Evolutionary conservation across 2,329 filamentous ascomycete species (phyloP).

Genomic region (Xylaria sp.): DNA sequence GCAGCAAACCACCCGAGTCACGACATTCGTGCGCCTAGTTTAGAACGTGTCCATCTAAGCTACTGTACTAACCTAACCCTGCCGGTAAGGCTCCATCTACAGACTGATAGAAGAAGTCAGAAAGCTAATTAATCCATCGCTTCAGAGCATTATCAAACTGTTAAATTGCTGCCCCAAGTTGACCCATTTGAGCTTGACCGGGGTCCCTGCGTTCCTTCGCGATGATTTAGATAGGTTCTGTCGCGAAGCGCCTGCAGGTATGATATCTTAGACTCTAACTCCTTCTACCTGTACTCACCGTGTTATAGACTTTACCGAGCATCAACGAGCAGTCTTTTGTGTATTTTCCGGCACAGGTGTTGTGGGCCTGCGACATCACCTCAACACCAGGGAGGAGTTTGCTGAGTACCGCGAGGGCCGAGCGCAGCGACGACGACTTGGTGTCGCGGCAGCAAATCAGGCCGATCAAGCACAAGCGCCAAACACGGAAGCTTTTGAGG

Average conservation of each 20-base stretch:
- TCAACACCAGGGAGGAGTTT: constrained; percentile 69
- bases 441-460: constrained; percentile 28
- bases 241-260: constrained; percentile 81
- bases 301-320: constrained; percentile 84
- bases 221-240: constrained; percentile 88
- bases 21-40: constrained; percentile 69
- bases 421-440: constrained; percentile 33
- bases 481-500: constrained; percentile 47
- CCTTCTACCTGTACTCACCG: constrained; percentile 42
- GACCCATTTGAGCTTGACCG: constrained; percentile 93
- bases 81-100: constrained; percentile 63
- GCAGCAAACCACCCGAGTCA: constrained; percentile 56
- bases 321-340: constrained; percentile 95
- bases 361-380: constrained; percentile 76
- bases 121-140: constrained; percentile 33
- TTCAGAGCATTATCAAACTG: constrained; percentile 85
- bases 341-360: constrained; percentile 95
- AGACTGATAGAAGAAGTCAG: not conserved
- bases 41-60: constrained; percentile 95
- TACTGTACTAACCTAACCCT: constrained; percentile 90
- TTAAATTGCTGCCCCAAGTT: constrained; percentile 91
- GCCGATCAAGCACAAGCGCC: constrained; percentile 26
- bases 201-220: constrained; percentile 88
- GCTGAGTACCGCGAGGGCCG: constrained; percentile 50
- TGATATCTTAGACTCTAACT: constrained; percentile 34